Evolutionary conservation across 495 filamentous ascomycete species (phyloP).

Genomic region (Immersiella caudata): DNA sequence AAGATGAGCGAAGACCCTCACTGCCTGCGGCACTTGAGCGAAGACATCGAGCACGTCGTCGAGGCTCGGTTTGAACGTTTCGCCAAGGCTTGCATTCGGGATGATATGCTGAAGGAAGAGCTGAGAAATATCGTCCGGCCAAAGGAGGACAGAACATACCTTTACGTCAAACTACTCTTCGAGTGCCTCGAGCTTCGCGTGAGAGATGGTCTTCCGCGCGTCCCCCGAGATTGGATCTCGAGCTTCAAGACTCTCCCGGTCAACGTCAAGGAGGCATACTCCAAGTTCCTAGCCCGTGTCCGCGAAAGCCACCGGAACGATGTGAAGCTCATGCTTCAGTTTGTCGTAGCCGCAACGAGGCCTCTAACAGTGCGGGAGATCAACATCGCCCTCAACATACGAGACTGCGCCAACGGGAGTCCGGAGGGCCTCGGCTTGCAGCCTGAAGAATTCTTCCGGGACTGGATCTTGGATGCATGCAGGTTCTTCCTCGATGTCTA

Average conservation of each 20-base stretch:
- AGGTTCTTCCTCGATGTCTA: conserved; percentile 40
- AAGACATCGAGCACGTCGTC: conserved; percentile 29
- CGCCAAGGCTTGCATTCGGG: conserved; percentile 23
- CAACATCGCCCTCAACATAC: conserved; percentile 32
- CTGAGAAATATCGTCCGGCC: conserved; percentile 20
- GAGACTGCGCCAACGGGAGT: conserved; percentile 21
- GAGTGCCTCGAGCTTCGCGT: conserved; percentile 26
- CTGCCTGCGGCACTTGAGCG: conserved; percentile 25
- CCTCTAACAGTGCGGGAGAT: conserved; percentile 27
- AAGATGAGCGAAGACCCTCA: conserved; percentile 24
- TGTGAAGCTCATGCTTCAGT: conserved; percentile 26
- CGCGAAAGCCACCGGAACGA: conserved; percentile 24
- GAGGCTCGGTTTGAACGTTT: conserved; percentile 25
- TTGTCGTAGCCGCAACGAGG: conserved; percentile 23
- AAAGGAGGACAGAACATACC: conserved; percentile 25
- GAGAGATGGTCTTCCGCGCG: conserved; percentile 23
- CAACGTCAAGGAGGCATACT: conserved; percentile 27
- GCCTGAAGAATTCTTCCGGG: conserved; percentile 20
- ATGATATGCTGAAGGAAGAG: conserved; percentile 20
- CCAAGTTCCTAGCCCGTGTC: conserved; percentile 23
- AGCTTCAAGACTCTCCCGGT: conserved; percentile 26
- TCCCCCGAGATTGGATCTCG: conserved; percentile 24
- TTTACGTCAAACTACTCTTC: conserved; percentile 31
- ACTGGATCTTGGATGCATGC: conserved; percentile 35
- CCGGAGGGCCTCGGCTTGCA: conserved; percentile 24